A percentile compares a stretch with the other conserved stretches of the same genome.
Evolutionary conservation across 441 rosid genomes (phyloP).

Genomic region (Pelargonium fulgidum): DNA sequence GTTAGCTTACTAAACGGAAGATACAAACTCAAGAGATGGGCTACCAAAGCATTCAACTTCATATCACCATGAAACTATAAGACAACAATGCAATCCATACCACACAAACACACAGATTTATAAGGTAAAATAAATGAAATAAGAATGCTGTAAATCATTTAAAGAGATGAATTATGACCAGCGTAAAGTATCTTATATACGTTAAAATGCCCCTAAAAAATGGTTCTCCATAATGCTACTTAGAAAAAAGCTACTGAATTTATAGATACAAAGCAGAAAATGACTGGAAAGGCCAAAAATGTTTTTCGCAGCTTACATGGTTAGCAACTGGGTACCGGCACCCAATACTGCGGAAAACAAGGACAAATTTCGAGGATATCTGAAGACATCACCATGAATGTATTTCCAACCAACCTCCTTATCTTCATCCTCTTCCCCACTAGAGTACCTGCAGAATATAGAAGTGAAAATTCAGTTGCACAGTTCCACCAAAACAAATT

Average conservation of each 20-base stretch:
- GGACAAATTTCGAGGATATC: constrained; percentile 52
- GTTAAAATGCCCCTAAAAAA: too few relatives aligned
- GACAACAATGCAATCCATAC: neutral
- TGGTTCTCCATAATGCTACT: too few relatives aligned
- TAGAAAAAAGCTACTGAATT: neutral
- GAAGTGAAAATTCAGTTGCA: constrained; percentile 7
- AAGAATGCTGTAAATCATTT: too few relatives aligned
- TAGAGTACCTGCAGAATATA: constrained; percentile 35
- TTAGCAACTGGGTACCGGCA: constrained; percentile 63
- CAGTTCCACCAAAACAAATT: constrained; percentile 1
- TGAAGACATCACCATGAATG: constrained; percentile 64
- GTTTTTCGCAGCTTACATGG: constrained; percentile 46
- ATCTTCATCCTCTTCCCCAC: constrained; percentile 70
- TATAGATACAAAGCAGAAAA: neutral
- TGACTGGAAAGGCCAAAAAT: constrained; percentile 5
- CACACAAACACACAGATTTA: neutral
- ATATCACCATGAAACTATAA: neutral
- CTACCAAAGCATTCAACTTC: neutral
- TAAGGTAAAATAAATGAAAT: neutral
- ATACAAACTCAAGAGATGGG: neutral
- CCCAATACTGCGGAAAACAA: constrained; percentile 73
- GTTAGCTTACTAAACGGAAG: neutral
- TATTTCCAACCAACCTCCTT: constrained; percentile 74
- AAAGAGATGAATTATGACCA: too few relatives aligned
- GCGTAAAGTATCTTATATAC: too few relatives aligned